phyloP scores from a whole-genome alignment of 202 grass and related monocot genomes.

The Digitaria exilis region DNA sequence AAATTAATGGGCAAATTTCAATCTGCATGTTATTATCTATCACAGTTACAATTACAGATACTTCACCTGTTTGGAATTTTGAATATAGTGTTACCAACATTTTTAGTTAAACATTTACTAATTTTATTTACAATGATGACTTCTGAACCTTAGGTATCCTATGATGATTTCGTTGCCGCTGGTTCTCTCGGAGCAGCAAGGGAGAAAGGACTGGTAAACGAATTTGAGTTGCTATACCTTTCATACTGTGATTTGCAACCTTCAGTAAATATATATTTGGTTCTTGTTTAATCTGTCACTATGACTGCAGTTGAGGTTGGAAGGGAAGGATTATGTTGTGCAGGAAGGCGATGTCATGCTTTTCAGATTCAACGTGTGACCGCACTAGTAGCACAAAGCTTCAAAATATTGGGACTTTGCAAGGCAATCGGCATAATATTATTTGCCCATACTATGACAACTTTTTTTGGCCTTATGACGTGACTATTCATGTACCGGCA shows the following conservation, averaged over 20 bases:
- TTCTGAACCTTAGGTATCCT: conserved; percentile 64
- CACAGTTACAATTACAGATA: not conserved
- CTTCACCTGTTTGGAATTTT: not conserved
- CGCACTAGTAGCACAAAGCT: not conserved
- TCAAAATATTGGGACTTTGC: conserved; percentile 7
- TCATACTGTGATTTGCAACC: not conserved
- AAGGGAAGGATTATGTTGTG: conserved; percentile 94
- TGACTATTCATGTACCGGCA: conserved; percentile 5
- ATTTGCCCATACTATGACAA: not conserved
- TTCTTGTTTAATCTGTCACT: conserved; percentile 26
- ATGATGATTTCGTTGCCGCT: conserved; percentile 78
- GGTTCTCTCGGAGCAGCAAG: conserved; percentile 87
- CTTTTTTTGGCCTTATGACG: conserved; percentile 9
- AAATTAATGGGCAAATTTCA: conserved; percentile 16
- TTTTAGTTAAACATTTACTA: conserved; percentile 22
- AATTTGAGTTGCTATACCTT: not conserved
- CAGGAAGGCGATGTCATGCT: conserved; percentile 98
- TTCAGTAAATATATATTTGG: not conserved
- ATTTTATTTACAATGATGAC: not conserved
- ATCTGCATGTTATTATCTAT: not conserved
- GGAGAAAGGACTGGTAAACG: conserved; percentile 91
- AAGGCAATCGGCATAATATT: conserved; percentile 5
- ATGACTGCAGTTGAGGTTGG: conserved; percentile 72
- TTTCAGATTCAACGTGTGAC: conserved; percentile 94
- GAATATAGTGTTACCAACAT: too few relatives aligned